Evolutionary conservation across 2,329 filamentous ascomycete genomes (phyloP).

Genomic region (Pseudocercospora pini-densiflorae): DNA sequence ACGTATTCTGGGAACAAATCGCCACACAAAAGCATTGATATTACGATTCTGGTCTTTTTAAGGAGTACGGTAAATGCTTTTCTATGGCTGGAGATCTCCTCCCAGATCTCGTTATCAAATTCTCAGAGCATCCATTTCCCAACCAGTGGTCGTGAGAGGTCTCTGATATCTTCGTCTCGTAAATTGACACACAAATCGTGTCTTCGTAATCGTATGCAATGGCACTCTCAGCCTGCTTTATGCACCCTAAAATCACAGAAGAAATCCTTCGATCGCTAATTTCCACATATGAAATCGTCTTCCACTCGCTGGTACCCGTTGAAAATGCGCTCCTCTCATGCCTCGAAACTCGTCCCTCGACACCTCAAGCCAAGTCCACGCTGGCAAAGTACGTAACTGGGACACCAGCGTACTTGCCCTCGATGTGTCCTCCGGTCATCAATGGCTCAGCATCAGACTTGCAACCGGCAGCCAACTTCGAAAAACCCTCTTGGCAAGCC

Average conservation of each 20-base stretch:
- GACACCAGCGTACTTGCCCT: not conserved
- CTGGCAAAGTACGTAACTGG: not conserved
- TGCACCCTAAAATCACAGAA: not conserved
- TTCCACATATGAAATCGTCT: not conserved
- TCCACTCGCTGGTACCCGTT: not conserved
- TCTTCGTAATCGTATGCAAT: not conserved
- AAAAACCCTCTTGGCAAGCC: not conserved
- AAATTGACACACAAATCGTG: not conserved
- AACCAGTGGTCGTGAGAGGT: not conserved
- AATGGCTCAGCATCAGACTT: not conserved
- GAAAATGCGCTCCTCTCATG: not conserved
- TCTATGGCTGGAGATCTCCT: not conserved
- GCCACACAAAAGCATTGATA: not conserved
- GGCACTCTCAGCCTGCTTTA: not conserved
- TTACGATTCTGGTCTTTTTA: not conserved
- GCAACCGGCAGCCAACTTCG: not conserved
- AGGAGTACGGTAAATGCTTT: not conserved
- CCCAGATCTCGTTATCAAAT: not conserved
- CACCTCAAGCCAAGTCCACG: not conserved
- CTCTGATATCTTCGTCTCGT: not conserved
- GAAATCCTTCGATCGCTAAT: not conserved
- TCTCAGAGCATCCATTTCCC: not conserved
- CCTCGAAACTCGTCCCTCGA: not conserved
- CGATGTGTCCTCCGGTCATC: not conserved
- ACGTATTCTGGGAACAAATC: not conserved